phyloP scores from a whole-genome alignment of 306 rosid genomes.

The Ormosia emarginata region DNA sequence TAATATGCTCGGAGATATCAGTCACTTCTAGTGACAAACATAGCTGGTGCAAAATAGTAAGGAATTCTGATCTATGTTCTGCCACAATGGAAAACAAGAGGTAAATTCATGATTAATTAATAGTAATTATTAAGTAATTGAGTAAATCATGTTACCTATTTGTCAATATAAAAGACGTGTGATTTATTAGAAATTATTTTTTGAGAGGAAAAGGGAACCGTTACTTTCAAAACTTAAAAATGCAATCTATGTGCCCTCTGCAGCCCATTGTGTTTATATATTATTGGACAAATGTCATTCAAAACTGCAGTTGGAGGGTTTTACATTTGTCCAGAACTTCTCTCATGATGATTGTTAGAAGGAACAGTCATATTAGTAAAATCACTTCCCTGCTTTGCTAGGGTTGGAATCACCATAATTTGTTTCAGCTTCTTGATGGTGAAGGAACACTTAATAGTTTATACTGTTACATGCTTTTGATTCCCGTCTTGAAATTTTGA shows the following conservation, averaged over 20 bases:
- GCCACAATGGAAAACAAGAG: conserved; percentile 66
- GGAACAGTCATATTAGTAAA: neutral
- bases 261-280: neutral
- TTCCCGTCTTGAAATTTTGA: neutral
- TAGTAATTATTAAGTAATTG: neutral
- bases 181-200: neutral
- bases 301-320: conserved; percentile 6
- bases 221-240: neutral
- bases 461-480: neutral
- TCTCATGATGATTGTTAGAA: neutral
- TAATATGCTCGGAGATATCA: conserved; percentile 53
- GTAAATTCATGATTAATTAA: conserved; percentile 25
- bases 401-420: neutral
- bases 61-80: conserved; percentile 63
- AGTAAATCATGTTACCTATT: neutral
- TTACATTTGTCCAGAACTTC: neutral
- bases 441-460: neutral
- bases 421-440: conserved; percentile 8
- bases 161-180: neutral
- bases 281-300: neutral
- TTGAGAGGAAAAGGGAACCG: conserved; percentile 1
- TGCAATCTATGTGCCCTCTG: neutral
- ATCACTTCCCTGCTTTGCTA: conserved; percentile 14
- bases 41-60: conserved; percentile 72
- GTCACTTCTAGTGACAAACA: conserved; percentile 43